phyloP scores from a whole-genome alignment of 805 yeast genomes.

The Sugiyamaella qingdaonensis region DNA sequence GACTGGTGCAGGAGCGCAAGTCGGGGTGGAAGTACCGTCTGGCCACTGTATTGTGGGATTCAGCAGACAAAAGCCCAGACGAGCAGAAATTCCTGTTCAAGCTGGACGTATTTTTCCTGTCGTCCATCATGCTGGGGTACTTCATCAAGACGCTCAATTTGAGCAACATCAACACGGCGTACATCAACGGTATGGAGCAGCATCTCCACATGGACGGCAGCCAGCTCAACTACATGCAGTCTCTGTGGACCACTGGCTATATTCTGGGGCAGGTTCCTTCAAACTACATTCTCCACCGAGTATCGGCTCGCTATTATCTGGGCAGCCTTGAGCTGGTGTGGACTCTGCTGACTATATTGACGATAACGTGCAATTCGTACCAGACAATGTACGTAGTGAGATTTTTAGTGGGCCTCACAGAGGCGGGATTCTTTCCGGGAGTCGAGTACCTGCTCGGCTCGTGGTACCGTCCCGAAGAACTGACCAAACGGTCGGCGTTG shows the following conservation, averaged over 20 bases:
- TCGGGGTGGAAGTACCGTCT: constrained; percentile 15
- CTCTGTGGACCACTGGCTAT: constrained; percentile 50
- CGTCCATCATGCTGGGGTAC: constrained; percentile 43
- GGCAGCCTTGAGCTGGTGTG: constrained; percentile 44
- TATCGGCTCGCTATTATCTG: constrained; percentile 43
- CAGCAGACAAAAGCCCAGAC: constrained; percentile 35
- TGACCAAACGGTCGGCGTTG: constrained; percentile 29
- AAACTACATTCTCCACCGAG: constrained; percentile 35
- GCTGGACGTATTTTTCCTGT: constrained; percentile 38
- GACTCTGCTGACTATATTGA: constrained; percentile 41
- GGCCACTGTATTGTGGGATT: constrained; percentile 25
- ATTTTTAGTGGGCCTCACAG: constrained; percentile 32
- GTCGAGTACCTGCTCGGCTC: constrained; percentile 29
- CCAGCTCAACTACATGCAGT: constrained; percentile 43
- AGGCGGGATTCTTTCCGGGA: constrained; percentile 32
- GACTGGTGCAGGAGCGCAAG: constrained; percentile 1
- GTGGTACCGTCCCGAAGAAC: constrained; percentile 31
- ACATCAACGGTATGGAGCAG: constrained; percentile 46
- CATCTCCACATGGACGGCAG: constrained; percentile 39
- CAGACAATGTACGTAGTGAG: constrained; percentile 35
- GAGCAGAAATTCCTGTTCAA: constrained; percentile 36
- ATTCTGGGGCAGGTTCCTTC: constrained; percentile 51
- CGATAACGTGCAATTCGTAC: constrained; percentile 43
- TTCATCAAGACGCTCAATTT: constrained; percentile 44
- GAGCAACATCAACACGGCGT: constrained; percentile 42